These are phyloP conservation scores for Trichophyton schoenleinii DNA, from an alignment of 2,329 filamentous ascomycete species.

Conservation along the genomic window DNA sequence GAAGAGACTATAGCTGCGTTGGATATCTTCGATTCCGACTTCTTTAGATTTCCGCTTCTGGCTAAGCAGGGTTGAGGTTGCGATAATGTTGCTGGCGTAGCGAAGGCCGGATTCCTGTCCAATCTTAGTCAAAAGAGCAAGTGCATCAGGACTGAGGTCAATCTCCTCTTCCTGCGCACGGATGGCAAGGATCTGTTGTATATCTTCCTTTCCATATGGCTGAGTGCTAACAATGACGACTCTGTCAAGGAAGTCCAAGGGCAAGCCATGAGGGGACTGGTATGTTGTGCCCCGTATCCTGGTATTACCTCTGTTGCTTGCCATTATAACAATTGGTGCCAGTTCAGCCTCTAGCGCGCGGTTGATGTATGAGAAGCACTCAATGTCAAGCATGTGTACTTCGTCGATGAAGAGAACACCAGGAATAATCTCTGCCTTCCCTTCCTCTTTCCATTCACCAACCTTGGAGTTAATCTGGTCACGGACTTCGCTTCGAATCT, in stretches of 20 bases:
- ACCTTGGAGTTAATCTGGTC: slow-evolving; percentile 99
- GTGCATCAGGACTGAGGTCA: slow-evolving; percentile 75
- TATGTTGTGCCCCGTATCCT: slow-evolving; percentile 90
- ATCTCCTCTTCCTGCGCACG: slow-evolving; percentile 93
- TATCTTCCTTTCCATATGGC: slow-evolving; percentile 67
- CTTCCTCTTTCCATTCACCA: slow-evolving; percentile 97
- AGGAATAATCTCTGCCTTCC: slow-evolving; percentile 94
- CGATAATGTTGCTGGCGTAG: slow-evolving; percentile 97
- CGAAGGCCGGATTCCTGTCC: slow-evolving; percentile 81
- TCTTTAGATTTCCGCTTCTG: slow-evolving; percentile 77
- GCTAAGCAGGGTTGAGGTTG: slow-evolving; percentile 75
- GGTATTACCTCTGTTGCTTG: slow-evolving; percentile 85
- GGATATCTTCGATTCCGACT: slow-evolving; percentile 75
- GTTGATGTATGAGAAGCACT: slow-evolving; percentile 98
- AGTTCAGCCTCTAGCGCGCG: slow-evolving; percentile 88
- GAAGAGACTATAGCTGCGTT: slow-evolving; percentile 87
- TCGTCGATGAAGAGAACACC: slow-evolving; percentile 97
- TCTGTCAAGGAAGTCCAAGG: slow-evolving; percentile 89
- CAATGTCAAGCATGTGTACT: slow-evolving; percentile 98
- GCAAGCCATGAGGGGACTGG: slow-evolving; percentile 81
- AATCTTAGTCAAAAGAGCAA: slow-evolving; percentile 90
- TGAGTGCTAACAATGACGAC: slow-evolving; percentile 95
- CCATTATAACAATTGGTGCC: slow-evolving; percentile 97
- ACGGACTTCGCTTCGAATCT: slow-evolving; percentile 91
- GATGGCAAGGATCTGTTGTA: slow-evolving; percentile 84